Base-by-base conservation (phyloP, 768 basidiomycete genomes). In the Trichaptum fuscoviolaceum region DNA sequence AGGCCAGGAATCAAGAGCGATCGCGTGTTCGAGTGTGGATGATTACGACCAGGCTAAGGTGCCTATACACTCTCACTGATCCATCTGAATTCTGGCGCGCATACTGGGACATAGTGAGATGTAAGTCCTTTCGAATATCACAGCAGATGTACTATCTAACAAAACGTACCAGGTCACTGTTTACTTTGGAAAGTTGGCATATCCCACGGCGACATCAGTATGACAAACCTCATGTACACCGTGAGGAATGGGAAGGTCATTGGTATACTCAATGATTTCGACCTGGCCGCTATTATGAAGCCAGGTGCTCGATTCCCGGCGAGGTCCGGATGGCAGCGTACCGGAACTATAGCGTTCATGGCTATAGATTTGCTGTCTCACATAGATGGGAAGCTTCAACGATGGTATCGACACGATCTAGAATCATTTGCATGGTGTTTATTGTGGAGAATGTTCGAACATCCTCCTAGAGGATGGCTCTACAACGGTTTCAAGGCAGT, bases 351-450 rank as follows among this genome's bases (percentile, higher is more conserved):
- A 5, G 71, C 75, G 24, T 80, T 79, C 70, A 79, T 78, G 73
- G 77, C 75, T 2, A 27, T 76, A 1, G 72, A 74, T 15, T 65
- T 78, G 20, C 68, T 77, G 26, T 66, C 35, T 5, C n/a, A 69
- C 0, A 63, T 64, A 3, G 63, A 57, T n/a, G 72, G 72, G 23
- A 62, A 69, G 25, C 63, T 72, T 5, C 5, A 62, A 20, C 72
- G 69, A 23, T 57, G 64, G 7, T 79, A 79, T 42, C 69, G 72
- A 23, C 75, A 79, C 64, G 77, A 79, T 57, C 42, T 71, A n/a
- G 77, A 79, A 66, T 71, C 78, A 12, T 75, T 77, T 59, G 64
- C 71, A 1, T 79, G 77, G 75, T 70, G 73, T 25, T 66, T 75
- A 3, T 24, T 63, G 5, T 75, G 71, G 69, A 8, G 8, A 30